Base-by-base conservation (phyloP, 306 rosid species). In the Casuarina equisetifolia region DNA sequence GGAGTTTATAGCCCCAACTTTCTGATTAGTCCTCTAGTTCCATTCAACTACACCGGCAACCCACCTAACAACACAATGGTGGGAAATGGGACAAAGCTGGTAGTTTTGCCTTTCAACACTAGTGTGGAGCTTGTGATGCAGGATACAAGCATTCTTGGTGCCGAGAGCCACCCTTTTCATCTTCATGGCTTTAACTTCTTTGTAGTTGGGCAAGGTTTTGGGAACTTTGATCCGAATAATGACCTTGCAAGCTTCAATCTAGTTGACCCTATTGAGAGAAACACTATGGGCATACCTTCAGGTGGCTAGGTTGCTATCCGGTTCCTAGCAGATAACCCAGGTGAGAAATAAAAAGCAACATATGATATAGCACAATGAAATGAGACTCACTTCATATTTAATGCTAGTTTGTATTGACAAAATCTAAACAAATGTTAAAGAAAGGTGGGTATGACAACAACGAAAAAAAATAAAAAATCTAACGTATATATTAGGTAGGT, bases 241-340 rank as follows among this genome's bases (percentile, higher is more conserved):
- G 92, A 88, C 63, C 90, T 89, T 12, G 4, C 11, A 59, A 83
- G 77, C 0, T 92, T 73, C 82, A 90, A 85, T 63, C 86, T 91
- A 46, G 86, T 86, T 11, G 94, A 89, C 49, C 94, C 92, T 0
- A 43, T 88, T 3, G 91, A 85, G 16, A 88, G 94, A 42, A 91
- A 88, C 78, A 89, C 90, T 0, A 80, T 86, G 0, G 90, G 85
- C 1, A 88, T 91, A 45, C 97, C 94, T 1, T 85, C 91, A 4
- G 91, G 92, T 13, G 94, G 92, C 7, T 91, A 90, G 97, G 88
- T 86, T 2, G 91, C 94, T 0, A 84, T 91, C 20, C 71, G 91
- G 2, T 89, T 91, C 76, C 10, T 86, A 4, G 92, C 94, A 17
- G 92, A 91, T 70, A 91, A 91, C 15, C 97, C 97, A 6, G 94